Evolutionary conservation across 2,329 filamentous ascomycete genomes (phyloP).

Genomic region (Chaetomium strumarium): DNA sequence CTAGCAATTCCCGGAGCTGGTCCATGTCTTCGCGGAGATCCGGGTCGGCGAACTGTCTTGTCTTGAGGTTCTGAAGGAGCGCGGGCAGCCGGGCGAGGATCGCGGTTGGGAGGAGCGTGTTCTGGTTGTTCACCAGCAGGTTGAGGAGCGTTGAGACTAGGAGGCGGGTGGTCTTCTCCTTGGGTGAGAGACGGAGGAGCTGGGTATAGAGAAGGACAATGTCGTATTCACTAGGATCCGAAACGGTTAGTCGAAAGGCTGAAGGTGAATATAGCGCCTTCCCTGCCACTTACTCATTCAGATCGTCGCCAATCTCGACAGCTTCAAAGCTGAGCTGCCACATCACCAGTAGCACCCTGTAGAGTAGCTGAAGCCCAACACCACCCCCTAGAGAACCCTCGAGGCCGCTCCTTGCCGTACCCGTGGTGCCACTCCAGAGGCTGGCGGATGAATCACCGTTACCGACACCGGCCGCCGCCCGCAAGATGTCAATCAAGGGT

Average conservation of each 20-base stretch:
- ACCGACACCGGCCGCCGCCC: constrained; percentile 65
- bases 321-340: constrained; percentile 98
- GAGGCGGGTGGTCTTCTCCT: constrained; percentile 94
- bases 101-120: constrained; percentile 74
- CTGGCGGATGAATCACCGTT: constrained; percentile 58
- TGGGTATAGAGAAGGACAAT: constrained; percentile 89
- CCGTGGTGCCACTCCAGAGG: constrained; percentile 54
- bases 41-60: constrained; percentile 57
- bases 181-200: constrained; percentile 84
- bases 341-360: constrained; percentile 85
- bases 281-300: constrained; percentile 71
- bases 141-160: constrained; percentile 86
- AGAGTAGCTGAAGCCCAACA: constrained; percentile 86
- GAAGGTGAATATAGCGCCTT: too few species aligned
- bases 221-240: constrained; percentile 69
- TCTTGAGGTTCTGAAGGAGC: constrained; percentile 56
- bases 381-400: constrained; percentile 66
- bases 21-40: constrained; percentile 59
- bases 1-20: constrained; percentile 55
- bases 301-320: constrained; percentile 61
- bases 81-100: constrained; percentile 75
- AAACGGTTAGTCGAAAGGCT: constrained; percentile 2
- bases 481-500: constrained; percentile 77
- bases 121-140: constrained; percentile 63
- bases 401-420: constrained; percentile 49